phyloP scores from a whole-genome alignment of 176 grass and related monocot species.

The Aegilops tauschii region DNA sequence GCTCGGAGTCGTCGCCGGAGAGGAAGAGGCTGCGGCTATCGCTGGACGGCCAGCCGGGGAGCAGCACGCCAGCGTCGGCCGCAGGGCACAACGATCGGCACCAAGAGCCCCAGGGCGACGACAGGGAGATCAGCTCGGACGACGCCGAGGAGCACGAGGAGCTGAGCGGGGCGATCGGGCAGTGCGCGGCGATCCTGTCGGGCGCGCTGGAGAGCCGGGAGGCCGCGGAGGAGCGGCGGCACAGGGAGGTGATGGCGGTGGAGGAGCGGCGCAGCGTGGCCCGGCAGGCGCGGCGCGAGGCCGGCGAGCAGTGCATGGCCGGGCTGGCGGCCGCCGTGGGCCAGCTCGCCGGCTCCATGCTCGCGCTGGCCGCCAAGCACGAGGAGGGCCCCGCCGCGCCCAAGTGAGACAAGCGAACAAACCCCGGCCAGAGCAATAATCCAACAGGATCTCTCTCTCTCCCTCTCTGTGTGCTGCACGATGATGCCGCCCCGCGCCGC shows the following conservation, averaged over 20 bases:
- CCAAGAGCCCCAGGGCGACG: conserved; percentile 6
- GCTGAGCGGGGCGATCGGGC: conserved; percentile 39
- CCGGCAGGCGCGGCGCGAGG: conserved; percentile 50
- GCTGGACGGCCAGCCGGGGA: conserved; percentile 6
- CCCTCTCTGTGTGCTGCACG: background rate
- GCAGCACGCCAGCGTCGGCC: conserved; percentile 15
- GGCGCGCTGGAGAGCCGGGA: conserved; percentile 71
- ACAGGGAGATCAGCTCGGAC: conserved; percentile 25
- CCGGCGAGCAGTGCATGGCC: conserved; percentile 65
- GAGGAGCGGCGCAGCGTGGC: conserved; percentile 57
- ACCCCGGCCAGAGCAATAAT: background rate
- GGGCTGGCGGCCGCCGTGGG: conserved; percentile 65
- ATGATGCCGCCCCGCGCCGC: conserved; percentile 18
- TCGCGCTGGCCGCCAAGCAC: conserved; percentile 56
- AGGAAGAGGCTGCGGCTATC: conserved; percentile 39
- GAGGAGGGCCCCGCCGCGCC: conserved; percentile 33
- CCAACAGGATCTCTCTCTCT: background rate
- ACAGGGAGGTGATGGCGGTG: conserved; percentile 70
- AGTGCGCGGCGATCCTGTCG: conserved; percentile 76
- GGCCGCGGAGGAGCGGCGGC: conserved; percentile 85
- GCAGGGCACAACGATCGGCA: background rate
- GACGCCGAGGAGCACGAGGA: conserved; percentile 14
- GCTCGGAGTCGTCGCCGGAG: conserved; percentile 39
- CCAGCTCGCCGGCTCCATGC: conserved; percentile 82
- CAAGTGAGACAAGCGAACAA: conserved; percentile 29